Conservation (phyloP, 2,329 filamentous ascomycete genomes). For the Pezicula radicicola region DNA sequence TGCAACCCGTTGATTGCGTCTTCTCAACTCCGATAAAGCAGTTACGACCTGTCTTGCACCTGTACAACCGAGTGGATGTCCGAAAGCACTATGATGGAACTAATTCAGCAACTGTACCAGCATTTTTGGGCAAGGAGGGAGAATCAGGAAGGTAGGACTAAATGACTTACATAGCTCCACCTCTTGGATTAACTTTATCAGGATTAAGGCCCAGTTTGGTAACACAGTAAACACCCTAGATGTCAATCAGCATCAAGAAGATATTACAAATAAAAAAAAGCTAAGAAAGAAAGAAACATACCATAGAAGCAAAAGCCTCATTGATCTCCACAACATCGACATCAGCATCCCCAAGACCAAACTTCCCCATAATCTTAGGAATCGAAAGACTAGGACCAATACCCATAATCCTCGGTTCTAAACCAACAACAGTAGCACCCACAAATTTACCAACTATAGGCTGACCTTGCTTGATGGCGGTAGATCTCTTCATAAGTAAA, state of each 20-base stretch:
- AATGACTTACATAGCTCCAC: constrained; percentile 66
- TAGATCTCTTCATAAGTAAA: constrained; percentile 88
- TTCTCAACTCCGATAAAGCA: constrained; percentile 80
- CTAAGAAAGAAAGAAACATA: constrained; percentile 51
- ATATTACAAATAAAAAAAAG: not conserved
- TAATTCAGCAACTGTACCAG: no score
- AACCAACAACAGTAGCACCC: constrained; percentile 76
- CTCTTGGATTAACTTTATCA: constrained; percentile 94
- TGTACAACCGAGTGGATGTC: constrained; percentile 91
- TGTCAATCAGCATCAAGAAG: constrained; percentile 40
- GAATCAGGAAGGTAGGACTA: not conserved
- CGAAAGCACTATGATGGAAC: constrained; percentile 64
- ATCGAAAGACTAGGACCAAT: constrained; percentile 93
- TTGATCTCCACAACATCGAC: constrained; percentile 98
- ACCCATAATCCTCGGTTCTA: constrained; percentile 91
- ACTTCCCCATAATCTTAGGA: constrained; percentile 81
- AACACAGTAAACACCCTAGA: constrained; percentile 81
- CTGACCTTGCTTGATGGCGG: constrained; percentile 81
- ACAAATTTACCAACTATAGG: constrained; percentile 89
- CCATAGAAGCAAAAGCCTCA: constrained; percentile 96
- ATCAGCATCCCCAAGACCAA: constrained; percentile 77
- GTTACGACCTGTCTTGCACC: constrained; percentile 91
- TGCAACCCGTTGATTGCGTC: constrained; percentile 79
- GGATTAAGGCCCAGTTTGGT: constrained; percentile 78
- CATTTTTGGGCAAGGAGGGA: no score